phyloP scores from a whole-genome alignment of 2,329 filamentous ascomycete genomes.

The Colletotrichum agaves region DNA sequence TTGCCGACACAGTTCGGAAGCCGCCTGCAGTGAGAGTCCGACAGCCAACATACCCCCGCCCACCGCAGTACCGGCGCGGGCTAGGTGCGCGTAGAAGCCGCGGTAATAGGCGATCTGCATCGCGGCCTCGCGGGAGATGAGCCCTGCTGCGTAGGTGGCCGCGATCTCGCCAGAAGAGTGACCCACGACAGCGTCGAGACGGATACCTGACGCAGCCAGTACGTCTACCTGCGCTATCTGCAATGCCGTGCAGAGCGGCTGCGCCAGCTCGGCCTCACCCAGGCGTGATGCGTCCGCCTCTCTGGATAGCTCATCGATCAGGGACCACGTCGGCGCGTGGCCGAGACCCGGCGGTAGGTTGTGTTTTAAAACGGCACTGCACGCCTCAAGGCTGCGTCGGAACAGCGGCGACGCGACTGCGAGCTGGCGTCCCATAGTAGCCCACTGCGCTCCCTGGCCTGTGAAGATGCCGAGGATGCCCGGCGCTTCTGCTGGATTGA shows the following conservation, averaged over 20 bases:
- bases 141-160: conserved; percentile 54
- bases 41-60: conserved; percentile 62
- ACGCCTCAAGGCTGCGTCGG: conserved; percentile 16
- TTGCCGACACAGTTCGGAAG: conserved; percentile 43
- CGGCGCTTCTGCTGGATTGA: conserved; percentile 11
- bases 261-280: conserved; percentile 40
- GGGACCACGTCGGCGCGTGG: not conserved
- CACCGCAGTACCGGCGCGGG: too few relatives aligned
- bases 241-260: conserved; percentile 48
- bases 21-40: conserved; percentile 55
- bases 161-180: conserved; percentile 58
- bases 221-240: conserved; percentile 55
- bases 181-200: conserved; percentile 49
- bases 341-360: conserved; percentile 26
- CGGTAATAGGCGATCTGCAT: conserved; percentile 53
- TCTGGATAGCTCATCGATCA: not conserved
- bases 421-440: too few relatives aligned
- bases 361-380: conserved; percentile 4
- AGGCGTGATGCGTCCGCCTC: not conserved
- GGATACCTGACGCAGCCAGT: conserved; percentile 46
- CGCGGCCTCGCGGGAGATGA: conserved; percentile 48
- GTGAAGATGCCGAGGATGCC: conserved; percentile 33
- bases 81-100: conserved; percentile 39
- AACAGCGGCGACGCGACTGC: conserved; percentile 17
- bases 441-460: conserved; percentile 26